These are phyloP conservation scores for Fusarium scirpi DNA, from an alignment of 2,329 filamentous ascomycete species.

Conservation along the genomic window DNA sequence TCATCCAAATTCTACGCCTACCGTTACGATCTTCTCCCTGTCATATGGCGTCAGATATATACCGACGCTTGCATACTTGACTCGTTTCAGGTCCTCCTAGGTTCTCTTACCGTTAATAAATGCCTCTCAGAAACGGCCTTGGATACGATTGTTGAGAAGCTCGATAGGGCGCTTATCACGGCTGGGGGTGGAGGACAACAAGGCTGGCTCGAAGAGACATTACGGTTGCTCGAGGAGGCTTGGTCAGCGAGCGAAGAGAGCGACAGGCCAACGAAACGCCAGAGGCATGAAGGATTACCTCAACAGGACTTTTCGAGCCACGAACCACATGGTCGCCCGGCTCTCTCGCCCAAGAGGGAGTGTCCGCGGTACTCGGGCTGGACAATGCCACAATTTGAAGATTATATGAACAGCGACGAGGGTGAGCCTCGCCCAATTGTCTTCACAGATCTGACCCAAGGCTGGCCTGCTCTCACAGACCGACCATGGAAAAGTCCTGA, in stretches of 20 bases:
- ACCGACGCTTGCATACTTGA: constrained; percentile 76
- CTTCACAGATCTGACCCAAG: constrained; percentile 70
- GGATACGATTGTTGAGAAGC: constrained; percentile 68
- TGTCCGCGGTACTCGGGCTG: constrained; percentile 54
- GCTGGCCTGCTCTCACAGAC: constrained; percentile 81
- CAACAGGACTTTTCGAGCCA: constrained; percentile 41
- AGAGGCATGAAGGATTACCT: constrained; percentile 7
- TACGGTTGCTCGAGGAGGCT: constrained; percentile 57
- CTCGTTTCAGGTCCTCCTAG: constrained; percentile 58
- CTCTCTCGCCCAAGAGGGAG: constrained; percentile 35
- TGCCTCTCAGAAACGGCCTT: constrained; percentile 51
- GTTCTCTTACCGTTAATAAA: neutral
- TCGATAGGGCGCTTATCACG: constrained; percentile 84
- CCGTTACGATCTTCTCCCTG: constrained; percentile 73
- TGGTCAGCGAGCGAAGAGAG: constrained; percentile 33
- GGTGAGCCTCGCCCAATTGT: constrained; percentile 71
- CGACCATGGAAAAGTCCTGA: constrained; percentile 77
- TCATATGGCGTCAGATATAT: constrained; percentile 77
- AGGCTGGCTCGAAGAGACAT: constrained; percentile 64
- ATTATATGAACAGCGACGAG: constrained; percentile 64
- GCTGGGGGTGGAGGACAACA: constrained; percentile 70
- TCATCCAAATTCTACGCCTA: constrained; percentile 77
- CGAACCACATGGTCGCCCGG: constrained; percentile 50
- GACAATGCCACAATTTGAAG: constrained; percentile 70
- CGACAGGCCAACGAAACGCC: constrained; percentile 43